Conservation (phyloP, 2,329 filamentous ascomycete species). For the Aspergillus awamori region DNA sequence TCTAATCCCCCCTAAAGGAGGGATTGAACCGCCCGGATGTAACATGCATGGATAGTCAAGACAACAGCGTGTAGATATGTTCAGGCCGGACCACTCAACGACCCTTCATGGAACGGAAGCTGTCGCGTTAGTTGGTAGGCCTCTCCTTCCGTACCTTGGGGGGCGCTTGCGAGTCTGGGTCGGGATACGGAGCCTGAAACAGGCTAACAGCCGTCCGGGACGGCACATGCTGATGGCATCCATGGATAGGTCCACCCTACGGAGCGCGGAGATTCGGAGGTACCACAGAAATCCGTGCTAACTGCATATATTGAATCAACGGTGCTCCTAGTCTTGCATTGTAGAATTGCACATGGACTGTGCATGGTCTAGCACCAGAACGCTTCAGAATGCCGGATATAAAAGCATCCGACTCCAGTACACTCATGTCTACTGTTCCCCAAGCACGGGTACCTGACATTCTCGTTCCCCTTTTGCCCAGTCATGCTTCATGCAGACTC, state of each 20-base stretch:
- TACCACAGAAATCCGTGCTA: slow-evolving; percentile 6
- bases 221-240: slow-evolving; percentile 25
- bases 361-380: slow-evolving; percentile 4
- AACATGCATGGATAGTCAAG: background rate
- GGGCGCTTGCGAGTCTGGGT: slow-evolving; percentile 11
- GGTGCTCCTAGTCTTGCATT: background rate
- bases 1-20: background rate
- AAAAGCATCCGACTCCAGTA: slow-evolving; percentile 33
- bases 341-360: slow-evolving; percentile 12
- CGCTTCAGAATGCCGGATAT: slow-evolving; percentile 34
- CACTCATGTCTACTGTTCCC: no score
- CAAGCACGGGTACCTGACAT: background rate
- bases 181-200: slow-evolving; percentile 36
- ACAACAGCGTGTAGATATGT: background rate
- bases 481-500: slow-evolving; percentile 9
- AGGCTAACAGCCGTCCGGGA: slow-evolving; percentile 24
- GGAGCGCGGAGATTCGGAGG: slow-evolving; percentile 11
- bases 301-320: slow-evolving; percentile 4
- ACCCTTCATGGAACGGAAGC: background rate
- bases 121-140: background rate
- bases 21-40: background rate
- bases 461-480: background rate
- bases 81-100: background rate
- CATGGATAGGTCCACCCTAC: slow-evolving; percentile 18
- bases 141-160: background rate